Conservation (phyloP, 345 rosid genomes). For the Reutealis trisperma region DNA sequence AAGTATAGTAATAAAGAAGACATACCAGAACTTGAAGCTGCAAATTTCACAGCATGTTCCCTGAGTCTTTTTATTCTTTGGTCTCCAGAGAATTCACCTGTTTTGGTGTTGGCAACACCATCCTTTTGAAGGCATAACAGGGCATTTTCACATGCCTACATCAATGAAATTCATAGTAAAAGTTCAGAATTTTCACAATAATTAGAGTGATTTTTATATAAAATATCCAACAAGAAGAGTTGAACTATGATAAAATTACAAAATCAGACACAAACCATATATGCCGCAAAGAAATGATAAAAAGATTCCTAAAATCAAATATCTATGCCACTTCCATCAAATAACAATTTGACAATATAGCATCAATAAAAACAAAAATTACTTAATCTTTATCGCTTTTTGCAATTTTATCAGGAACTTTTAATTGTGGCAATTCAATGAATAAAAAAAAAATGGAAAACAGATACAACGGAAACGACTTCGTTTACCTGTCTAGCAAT, state of each 20-base stretch:
- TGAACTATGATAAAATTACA: background rate
- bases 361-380: background rate
- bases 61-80: slow-evolving; percentile 48
- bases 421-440: too few relatives aligned
- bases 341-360: background rate
- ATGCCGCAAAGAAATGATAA: background rate
- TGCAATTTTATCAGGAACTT: too few relatives aligned
- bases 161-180: slow-evolving; percentile 3
- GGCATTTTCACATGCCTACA: slow-evolving; percentile 70
- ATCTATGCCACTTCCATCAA: background rate
- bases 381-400: too few relatives aligned
- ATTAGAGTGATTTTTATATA: background rate
- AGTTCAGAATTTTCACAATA: background rate
- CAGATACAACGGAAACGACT: too few relatives aligned
- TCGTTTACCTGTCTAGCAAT: slow-evolving; percentile 54
- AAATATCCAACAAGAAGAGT: background rate
- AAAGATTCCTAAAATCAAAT: background rate
- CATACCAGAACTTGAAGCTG: slow-evolving; percentile 66
- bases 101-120: slow-evolving; percentile 18
- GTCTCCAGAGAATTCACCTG: slow-evolving; percentile 23
- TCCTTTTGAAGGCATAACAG: slow-evolving; percentile 41
- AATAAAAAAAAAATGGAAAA: background rate
- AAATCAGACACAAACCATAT: background rate
- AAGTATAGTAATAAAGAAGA: background rate
- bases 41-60: slow-evolving; percentile 42